Evolutionary conservation across 2,329 filamentous ascomycete species (phyloP).

Genomic region (Colletotrichum echinochloae): DNA sequence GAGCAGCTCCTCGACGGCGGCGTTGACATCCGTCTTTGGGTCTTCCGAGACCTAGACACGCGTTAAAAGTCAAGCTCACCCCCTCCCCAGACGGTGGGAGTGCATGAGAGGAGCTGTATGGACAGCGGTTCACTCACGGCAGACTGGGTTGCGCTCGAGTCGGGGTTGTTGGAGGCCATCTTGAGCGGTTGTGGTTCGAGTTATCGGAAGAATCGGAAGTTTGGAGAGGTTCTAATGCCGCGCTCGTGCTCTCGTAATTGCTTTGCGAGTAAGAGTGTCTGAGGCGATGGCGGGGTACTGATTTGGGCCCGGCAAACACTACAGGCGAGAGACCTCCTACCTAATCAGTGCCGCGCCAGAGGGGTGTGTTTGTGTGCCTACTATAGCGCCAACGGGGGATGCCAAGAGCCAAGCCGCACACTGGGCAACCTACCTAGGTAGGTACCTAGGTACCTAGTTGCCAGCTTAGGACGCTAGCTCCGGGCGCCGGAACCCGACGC

Average conservation of each 20-base stretch:
- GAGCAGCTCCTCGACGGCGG: conserved; percentile 87
- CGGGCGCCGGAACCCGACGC: conserved; percentile 12
- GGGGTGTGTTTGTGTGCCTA: background rate
- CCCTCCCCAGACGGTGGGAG: background rate
- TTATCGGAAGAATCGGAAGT: background rate
- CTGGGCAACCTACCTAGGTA: background rate
- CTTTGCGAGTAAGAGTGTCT: background rate
- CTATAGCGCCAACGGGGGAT: conserved; percentile 1
- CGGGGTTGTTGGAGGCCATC: conserved; percentile 55
- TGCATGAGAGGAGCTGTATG: too few relatives aligned
- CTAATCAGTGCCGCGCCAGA: background rate
- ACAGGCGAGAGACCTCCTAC: background rate
- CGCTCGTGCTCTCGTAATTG: background rate
- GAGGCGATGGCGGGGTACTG: conserved; percentile 10
- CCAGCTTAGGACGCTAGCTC: background rate
- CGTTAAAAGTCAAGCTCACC: background rate
- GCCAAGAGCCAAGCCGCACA: background rate
- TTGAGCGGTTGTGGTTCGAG: background rate
- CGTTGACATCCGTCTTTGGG: conserved; percentile 72
- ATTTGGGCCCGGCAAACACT: conserved; percentile 3
- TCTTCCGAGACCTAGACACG: conserved; percentile 55
- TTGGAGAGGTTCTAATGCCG: background rate
- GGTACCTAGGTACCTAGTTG: too few relatives aligned
- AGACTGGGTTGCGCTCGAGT: conserved; percentile 50
- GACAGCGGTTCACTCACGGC: conserved; percentile 48